phyloP scores from a whole-genome alignment of 2,329 filamentous ascomycete genomes.

The Spiromastix sp. region DNA sequence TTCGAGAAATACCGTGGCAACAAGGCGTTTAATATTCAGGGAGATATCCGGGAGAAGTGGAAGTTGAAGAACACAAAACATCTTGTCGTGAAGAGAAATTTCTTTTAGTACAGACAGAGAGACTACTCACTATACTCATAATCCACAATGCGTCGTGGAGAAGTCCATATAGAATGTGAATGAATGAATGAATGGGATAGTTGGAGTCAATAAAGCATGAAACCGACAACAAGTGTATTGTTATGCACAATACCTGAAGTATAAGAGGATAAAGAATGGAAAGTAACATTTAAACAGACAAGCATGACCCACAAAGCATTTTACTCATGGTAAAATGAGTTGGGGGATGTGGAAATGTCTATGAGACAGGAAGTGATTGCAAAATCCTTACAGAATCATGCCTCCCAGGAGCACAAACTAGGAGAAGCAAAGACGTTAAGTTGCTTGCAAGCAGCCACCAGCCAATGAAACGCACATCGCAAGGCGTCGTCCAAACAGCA shows the following conservation, averaged over 20 bases:
- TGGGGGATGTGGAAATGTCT: too few species aligned
- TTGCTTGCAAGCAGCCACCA: neutral
- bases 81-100: neutral
- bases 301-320: neutral
- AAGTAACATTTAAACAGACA: neutral
- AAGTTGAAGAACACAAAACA: neutral
- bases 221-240: neutral
- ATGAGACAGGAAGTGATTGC: too few species aligned
- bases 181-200: neutral
- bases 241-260: too few species aligned
- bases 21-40: neutral
- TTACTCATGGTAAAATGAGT: neutral
- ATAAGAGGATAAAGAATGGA: neutral
- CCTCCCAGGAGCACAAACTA: neutral
- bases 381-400: neutral
- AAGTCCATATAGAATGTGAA: neutral
- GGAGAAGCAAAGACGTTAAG: neutral
- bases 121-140: neutral
- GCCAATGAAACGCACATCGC: neutral
- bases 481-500: neutral
- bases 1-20: neutral
- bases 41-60: neutral
- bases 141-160: neutral
- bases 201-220: neutral
- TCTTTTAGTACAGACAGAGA: neutral